phyloP scores from a whole-genome alignment of 495 filamentous ascomycete species.

The Extremus antarcticus region DNA sequence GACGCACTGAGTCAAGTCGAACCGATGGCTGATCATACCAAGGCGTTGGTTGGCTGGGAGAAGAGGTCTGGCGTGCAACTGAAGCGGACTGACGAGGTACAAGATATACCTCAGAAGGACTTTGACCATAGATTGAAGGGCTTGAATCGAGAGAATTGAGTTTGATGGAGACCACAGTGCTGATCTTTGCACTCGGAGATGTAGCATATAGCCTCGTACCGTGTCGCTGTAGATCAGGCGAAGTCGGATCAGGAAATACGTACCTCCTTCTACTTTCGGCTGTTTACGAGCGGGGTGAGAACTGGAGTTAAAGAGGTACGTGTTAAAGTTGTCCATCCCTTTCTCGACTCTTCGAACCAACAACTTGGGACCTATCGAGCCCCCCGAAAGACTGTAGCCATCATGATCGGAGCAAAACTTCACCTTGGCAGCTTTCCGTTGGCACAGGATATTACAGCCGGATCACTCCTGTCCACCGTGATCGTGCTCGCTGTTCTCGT shows the following conservation, averaged over 20 bases:
- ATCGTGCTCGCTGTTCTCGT: constrained; percentile 24
- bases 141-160: constrained; percentile 4
- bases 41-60: constrained; percentile 25
- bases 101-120: constrained; percentile 5
- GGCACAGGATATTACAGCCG: background rate
- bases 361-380: too few species aligned
- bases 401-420: background rate
- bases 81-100: constrained; percentile 18
- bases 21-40: constrained; percentile 22
- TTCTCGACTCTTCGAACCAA: too few species aligned
- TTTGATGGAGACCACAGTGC: too few species aligned
- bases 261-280: background rate
- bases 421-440: background rate
- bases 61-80: constrained; percentile 24
- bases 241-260: background rate
- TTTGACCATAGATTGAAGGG: constrained; percentile 10
- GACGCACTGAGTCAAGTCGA: constrained; percentile 21
- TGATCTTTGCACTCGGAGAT: too few species aligned
- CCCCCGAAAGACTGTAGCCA: too few species aligned
- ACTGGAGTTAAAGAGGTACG: too few species aligned
- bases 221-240: too few species aligned
- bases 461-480: constrained; percentile 11
- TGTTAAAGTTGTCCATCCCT: too few species aligned
- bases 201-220: too few species aligned
- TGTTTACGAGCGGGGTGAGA: background rate